Evolutionary conservation across 805 yeast genomes (phyloP), one percentile per base, ranked within the genome.

Genomic region (Cyberlindnera euphorbiae): DNA sequence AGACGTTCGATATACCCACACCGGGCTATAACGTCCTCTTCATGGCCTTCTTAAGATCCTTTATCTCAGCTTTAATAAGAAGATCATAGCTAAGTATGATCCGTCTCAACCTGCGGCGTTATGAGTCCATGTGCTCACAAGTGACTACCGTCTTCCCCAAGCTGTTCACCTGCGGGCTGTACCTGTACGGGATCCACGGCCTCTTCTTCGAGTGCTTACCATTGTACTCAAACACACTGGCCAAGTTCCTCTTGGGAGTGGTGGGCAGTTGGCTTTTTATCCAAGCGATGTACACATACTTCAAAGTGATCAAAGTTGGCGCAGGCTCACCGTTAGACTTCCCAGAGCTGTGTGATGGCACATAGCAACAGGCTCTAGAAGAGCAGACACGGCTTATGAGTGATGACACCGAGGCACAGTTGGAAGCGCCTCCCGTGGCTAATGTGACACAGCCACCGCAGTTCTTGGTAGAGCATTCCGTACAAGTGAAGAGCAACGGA

Each of bases 261-360:
- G 15, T 57, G 4, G 63, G 63, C 0, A 17, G 60, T 0, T 17
- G 46, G 12, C 48, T 73, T 9, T 66, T 63, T 21, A 17, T 35
- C 0, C 49, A 71, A 12, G 63, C 69, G 15, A 30, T 79, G 5
- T 66, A 66, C 45, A 62, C 82, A 2, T 82, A 82, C 52, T 74
- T 61, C 52, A 57, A 62, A 43, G 72, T 79, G 4, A 64, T 79
- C 2, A n/a, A 23, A 1, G 58, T 59, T 2, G 87, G 87, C 0
- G 70, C 82, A 0, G 90, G 90, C 0, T 73, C 81, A 13, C 87
- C 90, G 0, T 42, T 63, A 14, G 86, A 80, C 42, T 78, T 64
- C 45, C 59, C 64, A 0, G 71, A 64, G 27, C 55, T 82, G 9
- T 28, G 41, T 7, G 22, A 10, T 21, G 46, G 49, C n/a, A 24